Percentiles rank a stretch among this genome's conserved stretches.
phyloP scores from a whole-genome alignment of 192 early-diverging fungal genomes.

The Podila minutissima region DNA sequence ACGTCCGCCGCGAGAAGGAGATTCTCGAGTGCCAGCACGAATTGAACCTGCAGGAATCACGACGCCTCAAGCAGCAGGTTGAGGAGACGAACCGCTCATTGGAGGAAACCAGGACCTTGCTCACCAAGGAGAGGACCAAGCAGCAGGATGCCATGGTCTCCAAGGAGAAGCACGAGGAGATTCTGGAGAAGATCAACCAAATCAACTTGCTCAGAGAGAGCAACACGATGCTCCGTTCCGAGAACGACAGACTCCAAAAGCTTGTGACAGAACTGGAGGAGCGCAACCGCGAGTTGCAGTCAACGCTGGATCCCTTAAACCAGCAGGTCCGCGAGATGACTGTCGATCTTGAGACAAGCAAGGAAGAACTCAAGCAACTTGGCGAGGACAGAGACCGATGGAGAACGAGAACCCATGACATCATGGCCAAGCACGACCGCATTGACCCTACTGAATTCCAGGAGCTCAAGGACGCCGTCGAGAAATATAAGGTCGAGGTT shows the following conservation, averaged over 20 bases:
- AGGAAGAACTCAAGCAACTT: constrained; percentile 61
- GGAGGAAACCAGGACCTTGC: constrained; percentile 70
- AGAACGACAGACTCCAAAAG: constrained; percentile 56
- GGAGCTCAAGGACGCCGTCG: constrained; percentile 67
- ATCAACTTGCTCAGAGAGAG: constrained; percentile 78
- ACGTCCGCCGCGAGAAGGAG: constrained; percentile 79
- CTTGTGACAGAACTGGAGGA: constrained; percentile 53
- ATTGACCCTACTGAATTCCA: constrained; percentile 85
- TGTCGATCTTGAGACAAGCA: constrained; percentile 69
- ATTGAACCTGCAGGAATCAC: constrained; percentile 70
- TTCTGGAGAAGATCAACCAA: constrained; percentile 75
- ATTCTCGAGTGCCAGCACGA: constrained; percentile 74
- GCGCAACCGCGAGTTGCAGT: constrained; percentile 49
- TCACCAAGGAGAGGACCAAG: constrained; percentile 60
- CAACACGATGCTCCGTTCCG: constrained; percentile 75
- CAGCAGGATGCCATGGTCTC: constrained; percentile 58
- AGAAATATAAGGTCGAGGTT: constrained; percentile 33
- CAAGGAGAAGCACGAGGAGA: constrained; percentile 64
- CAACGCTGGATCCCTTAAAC: constrained; percentile 61
- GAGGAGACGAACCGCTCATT: constrained; percentile 71
- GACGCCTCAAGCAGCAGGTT: constrained; percentile 70
- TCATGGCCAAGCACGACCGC: constrained; percentile 80
- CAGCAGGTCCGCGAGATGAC: constrained; percentile 68
- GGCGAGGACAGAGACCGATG: constrained; percentile 73
- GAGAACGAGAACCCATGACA: constrained; percentile 77